Evolutionary conservation across 176 grass and related monocot genomes (phyloP).

Genomic region (Dactylis glomerata): DNA sequence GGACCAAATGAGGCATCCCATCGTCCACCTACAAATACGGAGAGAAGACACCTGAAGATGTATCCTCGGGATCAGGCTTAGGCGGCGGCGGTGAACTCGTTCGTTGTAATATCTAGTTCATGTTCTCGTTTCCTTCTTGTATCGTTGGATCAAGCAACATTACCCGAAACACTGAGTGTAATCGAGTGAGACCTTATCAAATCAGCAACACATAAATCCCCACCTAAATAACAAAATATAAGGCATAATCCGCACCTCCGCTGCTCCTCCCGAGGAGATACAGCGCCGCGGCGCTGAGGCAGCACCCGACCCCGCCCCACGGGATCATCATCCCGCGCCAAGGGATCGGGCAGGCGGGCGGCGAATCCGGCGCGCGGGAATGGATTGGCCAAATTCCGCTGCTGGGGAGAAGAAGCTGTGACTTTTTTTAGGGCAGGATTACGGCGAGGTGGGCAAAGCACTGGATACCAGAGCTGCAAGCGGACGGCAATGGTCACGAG

Average conservation of each 20-base stretch:
- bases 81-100: no score
- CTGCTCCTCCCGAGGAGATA: slow-evolving; percentile 90
- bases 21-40: no score
- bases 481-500: neutral
- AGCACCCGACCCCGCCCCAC: slow-evolving; percentile 88
- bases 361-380: slow-evolving; percentile 5
- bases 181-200: no score
- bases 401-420: neutral
- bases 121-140: no score
- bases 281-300: slow-evolving; percentile 75
- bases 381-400: neutral
- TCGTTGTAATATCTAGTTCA: no score
- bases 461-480: slow-evolving; percentile 29
- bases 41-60: no score
- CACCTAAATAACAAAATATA: neutral
- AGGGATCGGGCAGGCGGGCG: neutral
- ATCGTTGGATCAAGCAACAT: no score
- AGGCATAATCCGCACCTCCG: slow-evolving; percentile 46
- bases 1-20: no score
- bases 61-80: no score
- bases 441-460: slow-evolving; percentile 27
- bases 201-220: neutral
- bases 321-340: slow-evolving; percentile 56
- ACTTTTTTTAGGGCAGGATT: slow-evolving; percentile 6
- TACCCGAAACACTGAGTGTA: no score